phyloP scores from a whole-genome alignment of 1,139 yeast species.

The Hyphopichia pseudoburtonii region DNA sequence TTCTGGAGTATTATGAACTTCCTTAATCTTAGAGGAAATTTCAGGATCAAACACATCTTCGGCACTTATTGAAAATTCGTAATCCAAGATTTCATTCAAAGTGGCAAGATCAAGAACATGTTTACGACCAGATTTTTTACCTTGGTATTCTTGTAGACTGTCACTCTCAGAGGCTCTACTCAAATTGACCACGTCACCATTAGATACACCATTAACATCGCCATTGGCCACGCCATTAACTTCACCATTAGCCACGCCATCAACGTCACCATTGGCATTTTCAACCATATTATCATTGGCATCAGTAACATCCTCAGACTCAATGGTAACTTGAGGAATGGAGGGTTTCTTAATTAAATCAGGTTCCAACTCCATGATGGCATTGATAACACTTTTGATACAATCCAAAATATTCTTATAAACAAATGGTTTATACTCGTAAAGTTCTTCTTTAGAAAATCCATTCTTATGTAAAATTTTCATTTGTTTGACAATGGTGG shows the following conservation, averaged over 20 bases:
- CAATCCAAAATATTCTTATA: slow-evolving; percentile 68
- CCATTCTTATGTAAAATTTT: slow-evolving; percentile 74
- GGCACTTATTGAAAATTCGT: slow-evolving; percentile 50
- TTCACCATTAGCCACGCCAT: slow-evolving; percentile 5
- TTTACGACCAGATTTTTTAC: slow-evolving; percentile 12
- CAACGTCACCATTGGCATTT: slow-evolving; percentile 1
- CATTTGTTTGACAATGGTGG: slow-evolving; percentile 74
- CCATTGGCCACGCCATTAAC: slow-evolving; percentile 1
- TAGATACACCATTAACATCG: slow-evolving; percentile 5
- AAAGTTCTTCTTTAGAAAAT: slow-evolving; percentile 59
- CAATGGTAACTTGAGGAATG: slow-evolving; percentile 4
- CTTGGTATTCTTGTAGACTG: slow-evolving; percentile 13
- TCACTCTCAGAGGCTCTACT: slow-evolving; percentile 6
- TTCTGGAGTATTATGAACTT: slow-evolving; percentile 55
- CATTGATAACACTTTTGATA: slow-evolving; percentile 59
- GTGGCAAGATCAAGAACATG: slow-evolving; percentile 38
- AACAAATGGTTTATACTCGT: slow-evolving; percentile 69
- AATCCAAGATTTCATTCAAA: slow-evolving; percentile 46
- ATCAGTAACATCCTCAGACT: slow-evolving; percentile 5
- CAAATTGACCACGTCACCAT: slow-evolving; percentile 1
- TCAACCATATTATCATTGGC: neutral
- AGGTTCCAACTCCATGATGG: slow-evolving; percentile 51
- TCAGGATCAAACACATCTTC: slow-evolving; percentile 44
- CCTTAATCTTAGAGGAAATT: slow-evolving; percentile 45
- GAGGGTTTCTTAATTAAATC: slow-evolving; percentile 36